A percentile compares a stretch with the other conserved stretches of the same genome.
Evolutionary conservation across 805 yeast genomes (phyloP).

Genomic region (Jamesozyma lodderae): DNA sequence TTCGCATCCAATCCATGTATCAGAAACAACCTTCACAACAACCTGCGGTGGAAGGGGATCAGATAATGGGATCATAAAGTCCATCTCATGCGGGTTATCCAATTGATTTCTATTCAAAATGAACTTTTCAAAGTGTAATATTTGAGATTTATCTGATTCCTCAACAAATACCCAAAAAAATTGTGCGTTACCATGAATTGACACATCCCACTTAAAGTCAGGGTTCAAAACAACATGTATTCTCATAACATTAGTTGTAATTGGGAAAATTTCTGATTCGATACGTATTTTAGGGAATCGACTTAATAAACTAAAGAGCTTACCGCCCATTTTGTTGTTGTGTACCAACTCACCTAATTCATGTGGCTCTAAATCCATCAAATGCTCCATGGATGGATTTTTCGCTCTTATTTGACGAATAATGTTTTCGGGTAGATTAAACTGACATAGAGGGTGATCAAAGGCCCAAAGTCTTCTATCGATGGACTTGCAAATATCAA

Average conservation of each 20-base stretch:
- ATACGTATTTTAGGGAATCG: constrained; percentile 70
- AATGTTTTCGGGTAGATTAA: constrained; percentile 65
- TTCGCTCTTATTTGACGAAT: constrained; percentile 52
- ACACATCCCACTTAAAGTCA: constrained; percentile 79
- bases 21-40: constrained; percentile 69
- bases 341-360: constrained; percentile 90
- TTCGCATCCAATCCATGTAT: constrained; percentile 85
- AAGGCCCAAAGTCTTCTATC: constrained; percentile 82
- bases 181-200: constrained; percentile 73
- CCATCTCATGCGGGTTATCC: constrained; percentile 56
- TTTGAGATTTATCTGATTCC: constrained; percentile 62
- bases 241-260: constrained; percentile 78
- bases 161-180: constrained; percentile 91
- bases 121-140: constrained; percentile 76
- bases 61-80: constrained; percentile 83
- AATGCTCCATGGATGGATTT: constrained; percentile 57
- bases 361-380: constrained; percentile 60
- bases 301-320: constrained; percentile 49
- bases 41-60: constrained; percentile 90
- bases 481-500: constrained; percentile 77
- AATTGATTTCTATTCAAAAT: constrained; percentile 53
- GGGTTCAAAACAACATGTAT: constrained; percentile 63
- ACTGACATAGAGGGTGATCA: constrained; percentile 83
- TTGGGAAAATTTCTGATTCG: constrained; percentile 79
- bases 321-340: constrained; percentile 63